These are phyloP conservation scores for Aspergillus vadensis DNA, from an alignment of 2,329 filamentous ascomycete genomes.

Conservation along the genomic window DNA sequence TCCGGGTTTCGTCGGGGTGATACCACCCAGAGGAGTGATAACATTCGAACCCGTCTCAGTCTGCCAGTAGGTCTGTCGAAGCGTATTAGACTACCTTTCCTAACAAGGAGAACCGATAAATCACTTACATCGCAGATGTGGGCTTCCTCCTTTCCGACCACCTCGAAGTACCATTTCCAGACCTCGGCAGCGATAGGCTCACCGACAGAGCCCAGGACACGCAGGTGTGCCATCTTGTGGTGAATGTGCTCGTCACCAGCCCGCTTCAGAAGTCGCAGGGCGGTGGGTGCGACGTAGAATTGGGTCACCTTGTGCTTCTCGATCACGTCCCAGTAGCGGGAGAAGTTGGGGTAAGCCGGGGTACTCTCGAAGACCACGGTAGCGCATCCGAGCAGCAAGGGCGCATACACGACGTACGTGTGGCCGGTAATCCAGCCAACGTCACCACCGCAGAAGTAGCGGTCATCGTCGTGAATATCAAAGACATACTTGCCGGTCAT, in stretches of 20 bases:
- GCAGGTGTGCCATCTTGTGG: constrained; percentile 82
- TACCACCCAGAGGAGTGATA: constrained; percentile 87
- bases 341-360: constrained; percentile 95
- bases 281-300: constrained; percentile 97
- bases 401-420: constrained; percentile 97
- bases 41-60: constrained; percentile 97
- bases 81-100: background rate
- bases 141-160: constrained; percentile 88
- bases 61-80: constrained; percentile 92
- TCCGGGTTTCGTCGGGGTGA: constrained; percentile 95
- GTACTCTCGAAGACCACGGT: constrained; percentile 98
- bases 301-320: constrained; percentile 93
- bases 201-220: constrained; percentile 90
- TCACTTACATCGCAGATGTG: constrained; percentile 88
- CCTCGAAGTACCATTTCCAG: constrained; percentile 99
- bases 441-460: constrained; percentile 96
- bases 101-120: background rate
- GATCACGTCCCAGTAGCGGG: constrained; percentile 98
- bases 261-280: constrained; percentile 88
- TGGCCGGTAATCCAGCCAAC: constrained; percentile 99
- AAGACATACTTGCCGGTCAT: constrained; percentile 98
- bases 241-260: constrained; percentile 92
- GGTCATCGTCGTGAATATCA: constrained; percentile 91
- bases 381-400: constrained; percentile 85
- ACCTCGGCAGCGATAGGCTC: constrained; percentile 97